Base-by-base conservation (phyloP, 352 stramenopile species). In the Phytopythium delawarense region DNA sequence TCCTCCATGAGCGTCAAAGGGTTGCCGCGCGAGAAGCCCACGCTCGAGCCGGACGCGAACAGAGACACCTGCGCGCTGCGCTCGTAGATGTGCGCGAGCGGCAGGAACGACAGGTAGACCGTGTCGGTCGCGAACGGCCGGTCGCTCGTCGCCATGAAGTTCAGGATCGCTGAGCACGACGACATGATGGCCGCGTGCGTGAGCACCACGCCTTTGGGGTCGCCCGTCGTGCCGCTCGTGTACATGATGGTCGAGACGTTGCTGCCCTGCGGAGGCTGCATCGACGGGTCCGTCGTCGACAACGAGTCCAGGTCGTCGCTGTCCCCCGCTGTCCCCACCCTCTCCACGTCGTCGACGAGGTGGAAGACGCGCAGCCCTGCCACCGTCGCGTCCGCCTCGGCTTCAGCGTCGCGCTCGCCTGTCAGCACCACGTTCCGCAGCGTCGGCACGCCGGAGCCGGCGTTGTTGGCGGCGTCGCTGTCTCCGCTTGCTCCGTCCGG, bases 81-180 rank as follows among this genome's bases (percentile, higher is more conserved):
- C 81, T 99, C 97, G 63, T 98, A 97, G 61, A 99, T 97, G 74
- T 99, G 97, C 4, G 96, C 90, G 20, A 99, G 74, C 20, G 97
- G 97, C 50, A 99, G 77, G 70, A 98, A 99, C 7, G 89, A 98
- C 37, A 99, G 72, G 71, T 99, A 94, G 21, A 96, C 79, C 64
- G 97, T 95, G 20, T 76, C 76, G 9, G 71, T 56, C 9, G 63
- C 66, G 42, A 84, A 74, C 11, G 48, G 56, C 32, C 69, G 50
- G 32, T 64, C 73, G 94, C 91, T 23, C 61, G 72, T 46, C 9
- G 65, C n/a, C 30, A 76, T 51, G 23, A 62, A 84, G 46, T 79
- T 70, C 48, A 77, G 66, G 0, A 65, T 69, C 6, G 65, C 66
- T 1, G 71, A 67, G 51, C 64, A 76, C 4, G 58, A 69, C 1